Base-by-base conservation (phyloP, 306 rosid genomes). In the Castanea sativa region DNA sequence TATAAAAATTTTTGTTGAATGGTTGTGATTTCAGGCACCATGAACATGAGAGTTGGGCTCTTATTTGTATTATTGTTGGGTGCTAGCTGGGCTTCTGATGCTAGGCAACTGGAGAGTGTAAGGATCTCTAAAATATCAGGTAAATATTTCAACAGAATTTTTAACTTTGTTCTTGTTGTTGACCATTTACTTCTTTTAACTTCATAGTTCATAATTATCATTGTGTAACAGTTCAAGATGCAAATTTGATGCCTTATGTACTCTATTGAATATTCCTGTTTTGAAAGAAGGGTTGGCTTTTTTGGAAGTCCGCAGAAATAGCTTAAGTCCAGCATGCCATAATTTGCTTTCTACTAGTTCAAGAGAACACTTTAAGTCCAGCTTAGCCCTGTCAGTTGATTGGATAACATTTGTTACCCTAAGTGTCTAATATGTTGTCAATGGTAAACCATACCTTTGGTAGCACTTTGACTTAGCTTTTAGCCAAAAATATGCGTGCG, bases 61-160 rank as follows among this genome's bases (percentile, higher is more conserved):
- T 41, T 87, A 10, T 33, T 87, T 79, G 79, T 81, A 55, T 70
- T 82, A 38, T 61, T 85, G 71, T 51, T 84, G 69, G 85, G 81
- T 64, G 81, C 74, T 55, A 73, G 77, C 72, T 85, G 86, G 86
- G 55, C 56, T 55, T 79, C 85, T 77, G 87, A 82, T 63, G 87
- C 86, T 74, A 82, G 72, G n/a, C 52, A 19, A 35, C 18, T 68
- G 15, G 72, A 11, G 53, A 68, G 38, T 18, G 72, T 5, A 33
- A 25, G 12, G 51, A 33, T n/a, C 25, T 59, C 27, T 75, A 70
- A 61, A 29, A 61, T 38, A 60, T 75, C 70, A 35, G 45, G 79
- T 75, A 61, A 75, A 61, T 9, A 35, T 20, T 75, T 29, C 73
- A 51, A 80, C 83, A 81, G 60, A 60, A 64, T 59, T 20, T 33